Evolutionary conservation across 257 asterid genomes (phyloP).

Genomic region (Phtheirospermum japonicum): DNA sequence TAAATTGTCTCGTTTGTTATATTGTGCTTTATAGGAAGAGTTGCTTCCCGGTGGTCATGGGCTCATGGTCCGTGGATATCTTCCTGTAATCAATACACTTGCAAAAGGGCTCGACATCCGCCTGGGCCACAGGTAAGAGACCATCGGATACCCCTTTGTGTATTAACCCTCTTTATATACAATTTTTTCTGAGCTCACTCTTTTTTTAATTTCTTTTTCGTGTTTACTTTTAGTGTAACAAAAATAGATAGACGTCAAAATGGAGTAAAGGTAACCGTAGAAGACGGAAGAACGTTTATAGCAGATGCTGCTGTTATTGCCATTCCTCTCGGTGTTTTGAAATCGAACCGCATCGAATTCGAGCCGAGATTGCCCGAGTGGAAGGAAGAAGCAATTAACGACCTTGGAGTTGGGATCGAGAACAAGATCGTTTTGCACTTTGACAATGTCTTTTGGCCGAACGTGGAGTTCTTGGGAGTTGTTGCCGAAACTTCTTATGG

Average conservation of each 20-base stretch:
- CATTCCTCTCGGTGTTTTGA: conserved; percentile 89
- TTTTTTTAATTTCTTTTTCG: conserved; percentile 1
- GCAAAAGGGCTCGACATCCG: conserved; percentile 95
- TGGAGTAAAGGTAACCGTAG: conserved; percentile 84
- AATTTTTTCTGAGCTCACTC: conserved; percentile 2
- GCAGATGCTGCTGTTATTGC: conserved; percentile 96
- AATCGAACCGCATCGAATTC: conserved; percentile 62
- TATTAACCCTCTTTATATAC: neutral
- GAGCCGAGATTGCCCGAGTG: conserved; percentile 93
- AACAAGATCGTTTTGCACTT: conserved; percentile 87
- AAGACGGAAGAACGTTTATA: conserved; percentile 71
- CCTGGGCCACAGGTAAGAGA: conserved; percentile 65
- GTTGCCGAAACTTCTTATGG: conserved; percentile 78
- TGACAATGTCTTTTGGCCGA: conserved; percentile 89
- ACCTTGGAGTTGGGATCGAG: conserved; percentile 92
- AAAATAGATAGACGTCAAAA: conserved; percentile 65
- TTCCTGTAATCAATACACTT: conserved; percentile 84
- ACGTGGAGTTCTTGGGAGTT: conserved; percentile 93
- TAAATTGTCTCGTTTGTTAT: conserved; percentile 10
- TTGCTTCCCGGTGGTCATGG: conserved; percentile 99
- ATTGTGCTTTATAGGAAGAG: conserved; percentile 56
- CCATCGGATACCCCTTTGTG: neutral
- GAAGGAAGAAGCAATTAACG: conserved; percentile 87
- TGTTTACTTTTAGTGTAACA: conserved; percentile 53
- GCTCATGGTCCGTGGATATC: conserved; percentile 96